Base-by-base conservation (phyloP, 208 protist species). In the Balamuthia mandrillaris region DNA sequence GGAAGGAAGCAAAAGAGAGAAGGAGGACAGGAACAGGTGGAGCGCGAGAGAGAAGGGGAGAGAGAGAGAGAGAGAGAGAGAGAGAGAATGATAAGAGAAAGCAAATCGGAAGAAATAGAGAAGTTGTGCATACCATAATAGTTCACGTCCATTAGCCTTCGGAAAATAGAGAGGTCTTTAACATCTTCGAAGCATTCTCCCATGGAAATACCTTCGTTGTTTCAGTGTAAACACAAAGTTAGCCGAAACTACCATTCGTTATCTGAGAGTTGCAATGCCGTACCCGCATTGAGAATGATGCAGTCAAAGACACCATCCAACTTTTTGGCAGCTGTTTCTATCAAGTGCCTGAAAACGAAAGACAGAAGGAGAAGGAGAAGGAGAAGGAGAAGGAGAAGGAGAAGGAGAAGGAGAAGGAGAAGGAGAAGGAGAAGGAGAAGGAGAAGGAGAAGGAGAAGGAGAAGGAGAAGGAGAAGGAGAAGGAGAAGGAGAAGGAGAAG, bases 191-290 rank as follows among this genome's bases (percentile, higher is more conserved):
- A 75, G 16, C 27, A 27, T 21, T 54, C 65, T 14, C 65, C 65
- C 65, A 75, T 75, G 31, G 65, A 75, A 44, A 75, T 51, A n/a
- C 65, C 65, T n/a, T n/a, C n/a, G n/a, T n/a, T n/a, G n/a, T n/a
- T n/a, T n/a, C n/a, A n/a, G n/a, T n/a, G n/a, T n/a, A n/a, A n/a
- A n/a, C n/a, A n/a, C n/a, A n/a, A n/a, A n/a, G n/a, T n/a, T n/a
- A n/a, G n/a, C n/a, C n/a, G n/a, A n/a, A n/a, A n/a, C n/a, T n/a
- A n/a, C n/a, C n/a, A n/a, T n/a, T n/a, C n/a, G n/a, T n/a, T n/a
- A n/a, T n/a, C n/a, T n/a, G n/a, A n/a, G n/a, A n/a, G n/a, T n/a
- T n/a, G n/a, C n/a, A n/a, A n/a, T n/a, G n/a, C n/a, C n/a, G n/a
- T n/a, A n/a, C n/a, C n/a, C 41, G 65, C 65, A 24, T 75, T 75